A percentile compares a stretch with the other conserved stretches of the same genome.
phyloP scores from a whole-genome alignment of 106 monocot species.

The Alisma plantagoaquatica region DNA sequence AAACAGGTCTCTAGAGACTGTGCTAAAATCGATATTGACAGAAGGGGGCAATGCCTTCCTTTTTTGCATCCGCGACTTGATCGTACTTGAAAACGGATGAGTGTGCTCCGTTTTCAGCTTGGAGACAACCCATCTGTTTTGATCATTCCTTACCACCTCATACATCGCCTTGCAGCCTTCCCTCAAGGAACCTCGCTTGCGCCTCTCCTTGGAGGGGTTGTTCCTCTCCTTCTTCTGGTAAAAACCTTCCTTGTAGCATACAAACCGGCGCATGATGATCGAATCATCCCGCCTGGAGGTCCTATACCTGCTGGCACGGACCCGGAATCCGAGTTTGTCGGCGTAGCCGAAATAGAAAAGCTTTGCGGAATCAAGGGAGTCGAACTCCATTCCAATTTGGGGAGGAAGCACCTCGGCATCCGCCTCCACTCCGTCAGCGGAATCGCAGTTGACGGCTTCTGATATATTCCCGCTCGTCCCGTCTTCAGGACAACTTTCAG shows the following conservation, averaged over 20 bases:
- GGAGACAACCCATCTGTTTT: constrained; percentile 8
- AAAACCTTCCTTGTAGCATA: constrained; percentile 19
- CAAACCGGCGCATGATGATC: constrained; percentile 18
- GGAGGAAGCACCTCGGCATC: background rate
- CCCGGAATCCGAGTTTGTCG: constrained; percentile 7
- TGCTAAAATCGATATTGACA: background rate
- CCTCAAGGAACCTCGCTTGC: constrained; percentile 11
- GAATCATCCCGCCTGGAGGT: constrained; percentile 16
- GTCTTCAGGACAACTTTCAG: background rate
- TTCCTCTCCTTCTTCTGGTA: constrained; percentile 10
- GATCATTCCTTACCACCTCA: constrained; percentile 7
- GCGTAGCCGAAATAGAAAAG: constrained; percentile 10
- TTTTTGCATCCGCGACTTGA: constrained; percentile 3
- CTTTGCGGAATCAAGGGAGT: constrained; percentile 10
- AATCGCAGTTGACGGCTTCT: background rate
- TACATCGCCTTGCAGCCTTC: constrained; percentile 24
- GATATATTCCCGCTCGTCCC: no score
- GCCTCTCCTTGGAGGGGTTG: constrained; percentile 8
- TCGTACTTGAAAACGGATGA: background rate
- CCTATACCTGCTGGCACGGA: constrained; percentile 4
- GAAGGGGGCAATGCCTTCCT: background rate
- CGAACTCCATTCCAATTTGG: constrained; percentile 14
- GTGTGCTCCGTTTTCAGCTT: constrained; percentile 17
- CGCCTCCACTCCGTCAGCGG: background rate
- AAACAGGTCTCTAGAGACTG: background rate